These are phyloP conservation scores for Aspergillus ochraceoroseus DNA, from an alignment of 2,329 filamentous ascomycete species.

Conservation along the genomic window DNA sequence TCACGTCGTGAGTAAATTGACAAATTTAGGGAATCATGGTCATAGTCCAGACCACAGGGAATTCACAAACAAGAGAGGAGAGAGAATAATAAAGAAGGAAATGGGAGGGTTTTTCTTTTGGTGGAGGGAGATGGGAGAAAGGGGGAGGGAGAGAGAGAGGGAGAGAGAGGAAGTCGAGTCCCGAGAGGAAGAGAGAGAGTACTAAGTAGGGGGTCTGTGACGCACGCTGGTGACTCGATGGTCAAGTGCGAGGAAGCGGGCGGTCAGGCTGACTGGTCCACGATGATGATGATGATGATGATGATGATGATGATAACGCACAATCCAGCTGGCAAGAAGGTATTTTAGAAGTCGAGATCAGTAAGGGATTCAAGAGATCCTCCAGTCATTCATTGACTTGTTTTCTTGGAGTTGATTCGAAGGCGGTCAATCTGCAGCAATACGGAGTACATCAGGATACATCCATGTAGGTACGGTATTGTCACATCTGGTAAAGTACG, in stretches of 20 bases:
- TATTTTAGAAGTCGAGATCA: conserved; percentile 6
- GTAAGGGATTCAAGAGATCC: conserved; percentile 5
- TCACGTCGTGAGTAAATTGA: conserved; percentile 25
- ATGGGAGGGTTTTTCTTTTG: conserved; percentile 16
- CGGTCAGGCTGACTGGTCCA: conserved; percentile 14
- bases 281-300: background rate
- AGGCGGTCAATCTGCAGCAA: no score
- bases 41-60: conserved; percentile 3
- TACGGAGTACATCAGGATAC: no score
- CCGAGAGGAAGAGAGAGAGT: conserved; percentile 11
- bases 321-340: no score
- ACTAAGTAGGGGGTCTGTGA: conserved; percentile 32
- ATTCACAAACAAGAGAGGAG: background rate
- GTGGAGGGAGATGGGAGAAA: no score
- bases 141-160: conserved; percentile 20
- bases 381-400: background rate
- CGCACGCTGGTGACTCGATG: conserved; percentile 43
- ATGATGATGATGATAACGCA: no score
- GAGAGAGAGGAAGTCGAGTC: conserved; percentile 18
- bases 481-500: no score
- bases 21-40: conserved; percentile 25
- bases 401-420: background rate
- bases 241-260: conserved; percentile 23
- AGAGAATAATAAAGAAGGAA: conserved; percentile 14
- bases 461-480: no score